phyloP scores from a whole-genome alignment of 352 stramenopile species.

The Pythium utonaiense region DNA sequence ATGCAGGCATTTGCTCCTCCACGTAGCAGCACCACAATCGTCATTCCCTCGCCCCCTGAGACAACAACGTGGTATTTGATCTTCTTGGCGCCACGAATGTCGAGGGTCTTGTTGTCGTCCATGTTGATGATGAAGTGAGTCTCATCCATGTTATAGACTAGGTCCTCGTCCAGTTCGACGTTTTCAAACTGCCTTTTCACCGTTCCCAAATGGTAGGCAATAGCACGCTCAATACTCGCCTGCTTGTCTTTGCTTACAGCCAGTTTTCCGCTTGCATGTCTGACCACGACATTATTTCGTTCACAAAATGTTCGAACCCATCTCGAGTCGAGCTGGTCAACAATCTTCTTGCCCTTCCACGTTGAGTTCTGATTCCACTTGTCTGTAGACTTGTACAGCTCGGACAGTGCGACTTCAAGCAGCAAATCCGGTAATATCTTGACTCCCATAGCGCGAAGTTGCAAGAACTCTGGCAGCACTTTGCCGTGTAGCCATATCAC shows the following conservation, averaged over 20 bases:
- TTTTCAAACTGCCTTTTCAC: slow-evolving; percentile 20
- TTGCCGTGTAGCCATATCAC: too few species aligned
- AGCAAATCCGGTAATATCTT: too few species aligned
- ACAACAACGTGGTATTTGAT: slow-evolving; percentile 32
- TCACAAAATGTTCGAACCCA: too few species aligned
- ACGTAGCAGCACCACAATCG: slow-evolving; percentile 27
- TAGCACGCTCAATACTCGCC: slow-evolving; percentile 5
- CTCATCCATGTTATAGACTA: slow-evolving; percentile 30
- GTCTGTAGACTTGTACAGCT: too few species aligned
- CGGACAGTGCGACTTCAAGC: too few species aligned
- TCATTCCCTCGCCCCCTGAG: slow-evolving; percentile 26
- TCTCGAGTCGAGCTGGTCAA: too few species aligned
- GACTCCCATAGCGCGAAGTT: too few species aligned
- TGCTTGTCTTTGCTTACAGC: slow-evolving; percentile 9
- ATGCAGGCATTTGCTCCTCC: slow-evolving; percentile 21
- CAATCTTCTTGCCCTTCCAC: too few species aligned
- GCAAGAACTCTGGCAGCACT: too few species aligned
- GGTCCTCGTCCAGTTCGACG: slow-evolving; percentile 19
- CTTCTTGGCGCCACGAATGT: slow-evolving; percentile 12
- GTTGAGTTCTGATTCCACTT: too few species aligned
- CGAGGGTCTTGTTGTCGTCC: slow-evolving; percentile 20
- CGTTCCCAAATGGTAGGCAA: slow-evolving; percentile 23
- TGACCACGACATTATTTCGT: too few species aligned
- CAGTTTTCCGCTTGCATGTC: too few species aligned
- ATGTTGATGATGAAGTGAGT: slow-evolving; percentile 28